Percentiles rank a stretch among this genome's conserved stretches.
These are phyloP conservation scores for Cordyceps pruinosa DNA, from an alignment of 2,329 filamentous ascomycete genomes.

Conservation along the genomic window DNA sequence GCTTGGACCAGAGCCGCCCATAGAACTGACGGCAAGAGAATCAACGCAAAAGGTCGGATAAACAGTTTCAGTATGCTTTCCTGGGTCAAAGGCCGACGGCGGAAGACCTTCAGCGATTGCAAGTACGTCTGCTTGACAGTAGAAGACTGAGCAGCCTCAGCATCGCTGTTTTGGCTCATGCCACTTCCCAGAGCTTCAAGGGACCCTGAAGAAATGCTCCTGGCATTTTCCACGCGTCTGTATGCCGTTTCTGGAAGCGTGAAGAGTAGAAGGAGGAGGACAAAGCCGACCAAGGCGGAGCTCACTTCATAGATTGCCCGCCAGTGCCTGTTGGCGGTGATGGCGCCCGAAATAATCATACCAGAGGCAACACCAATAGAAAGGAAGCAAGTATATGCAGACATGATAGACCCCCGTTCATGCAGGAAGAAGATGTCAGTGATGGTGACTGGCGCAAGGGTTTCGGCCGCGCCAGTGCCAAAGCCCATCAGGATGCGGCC, in stretches of 20 bases:
- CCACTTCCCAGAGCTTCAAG: slow-evolving; percentile 7
- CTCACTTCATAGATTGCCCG: slow-evolving; percentile 45
- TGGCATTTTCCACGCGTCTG: slow-evolving; percentile 23
- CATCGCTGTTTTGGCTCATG: slow-evolving; percentile 7
- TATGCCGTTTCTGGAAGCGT: slow-evolving; percentile 51
- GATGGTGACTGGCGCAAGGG: slow-evolving; percentile 43
- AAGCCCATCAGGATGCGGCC: slow-evolving; percentile 47
- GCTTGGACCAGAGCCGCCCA: slow-evolving; percentile 49
- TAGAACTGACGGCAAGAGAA: slow-evolving; percentile 44
- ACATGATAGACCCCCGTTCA: slow-evolving; percentile 46
- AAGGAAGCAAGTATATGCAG: slow-evolving; percentile 35
- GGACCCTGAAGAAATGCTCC: slow-evolving; percentile 13
- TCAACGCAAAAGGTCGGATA: slow-evolving; percentile 42
- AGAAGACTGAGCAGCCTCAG: slow-evolving; percentile 12
- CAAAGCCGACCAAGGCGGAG: slow-evolving; percentile 40
- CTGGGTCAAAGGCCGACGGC: slow-evolving; percentile 31
- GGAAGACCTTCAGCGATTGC: slow-evolving; percentile 33
- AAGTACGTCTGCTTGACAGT: slow-evolving; percentile 25
- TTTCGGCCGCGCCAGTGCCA: slow-evolving; percentile 46
- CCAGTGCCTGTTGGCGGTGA: slow-evolving; percentile 43
- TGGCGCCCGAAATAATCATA: slow-evolving; percentile 38
- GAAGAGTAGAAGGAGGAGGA: slow-evolving; percentile 42
- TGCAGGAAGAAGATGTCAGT: slow-evolving; percentile 52
- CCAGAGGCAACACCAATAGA: slow-evolving; percentile 37
- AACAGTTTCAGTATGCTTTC: slow-evolving; percentile 43